These are phyloP conservation scores for Hypoxylon crocopeplum DNA, from an alignment of 495 filamentous ascomycete genomes.

Conservation along the genomic window DNA sequence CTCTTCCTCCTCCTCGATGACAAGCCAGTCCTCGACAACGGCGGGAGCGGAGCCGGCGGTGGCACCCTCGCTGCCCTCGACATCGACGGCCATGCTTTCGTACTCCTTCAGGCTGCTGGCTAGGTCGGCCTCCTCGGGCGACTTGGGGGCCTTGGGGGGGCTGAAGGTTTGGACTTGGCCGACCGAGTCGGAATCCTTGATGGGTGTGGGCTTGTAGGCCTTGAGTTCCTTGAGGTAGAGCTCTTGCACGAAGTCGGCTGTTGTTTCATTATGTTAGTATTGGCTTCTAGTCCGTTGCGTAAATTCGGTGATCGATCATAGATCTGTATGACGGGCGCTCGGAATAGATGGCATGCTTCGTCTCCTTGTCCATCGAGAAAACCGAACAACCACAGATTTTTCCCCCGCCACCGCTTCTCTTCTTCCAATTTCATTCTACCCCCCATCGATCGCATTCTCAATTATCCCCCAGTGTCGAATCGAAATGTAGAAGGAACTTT, in stretches of 20 bases:
- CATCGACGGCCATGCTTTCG: constrained; percentile 89
- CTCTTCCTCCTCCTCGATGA: constrained; percentile 57
- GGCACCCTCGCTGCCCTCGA: constrained; percentile 79
- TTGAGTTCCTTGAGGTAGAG: constrained; percentile 95
- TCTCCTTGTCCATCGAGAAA: too few species aligned
- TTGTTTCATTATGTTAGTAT: constrained; percentile 2
- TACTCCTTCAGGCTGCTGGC: constrained; percentile 90
- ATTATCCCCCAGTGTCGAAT: not conserved
- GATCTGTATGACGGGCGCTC: too few species aligned
- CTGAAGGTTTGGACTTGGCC: constrained; percentile 90
- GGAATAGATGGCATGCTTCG: too few species aligned
- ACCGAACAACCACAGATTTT: not conserved
- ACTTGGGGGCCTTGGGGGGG: constrained; percentile 76
- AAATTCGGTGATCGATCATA: not conserved
- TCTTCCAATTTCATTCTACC: not conserved
- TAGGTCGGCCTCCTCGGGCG: constrained; percentile 91
- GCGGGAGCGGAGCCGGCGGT: constrained; percentile 43
- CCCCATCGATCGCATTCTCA: not conserved
- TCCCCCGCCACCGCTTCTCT: not conserved
- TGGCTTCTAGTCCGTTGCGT: not conserved
- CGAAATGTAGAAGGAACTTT: constrained; percentile 34
- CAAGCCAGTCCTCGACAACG: constrained; percentile 57
- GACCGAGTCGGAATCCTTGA: constrained; percentile 86
- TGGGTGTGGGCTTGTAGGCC: constrained; percentile 82
- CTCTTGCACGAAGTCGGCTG: constrained; percentile 95